A percentile compares a stretch with the other conserved stretches of the same genome.
phyloP scores from a whole-genome alignment of 257 asterid genomes.

The Mitragyna speciosa region DNA sequence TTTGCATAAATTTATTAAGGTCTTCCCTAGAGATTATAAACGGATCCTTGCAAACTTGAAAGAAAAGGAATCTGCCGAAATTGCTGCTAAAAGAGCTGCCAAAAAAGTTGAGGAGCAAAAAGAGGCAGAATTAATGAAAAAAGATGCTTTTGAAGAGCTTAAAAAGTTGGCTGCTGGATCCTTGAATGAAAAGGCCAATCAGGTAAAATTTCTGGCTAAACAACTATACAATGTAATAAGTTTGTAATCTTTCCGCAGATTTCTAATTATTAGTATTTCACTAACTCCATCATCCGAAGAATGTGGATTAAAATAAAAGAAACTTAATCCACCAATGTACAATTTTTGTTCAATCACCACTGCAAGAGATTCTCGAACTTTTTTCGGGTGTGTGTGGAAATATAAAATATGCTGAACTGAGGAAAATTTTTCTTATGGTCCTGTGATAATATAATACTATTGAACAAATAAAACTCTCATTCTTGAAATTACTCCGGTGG shows the following conservation, averaged over 20 bases:
- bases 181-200: slow-evolving; percentile 29
- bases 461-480: not conserved
- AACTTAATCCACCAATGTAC: not conserved
- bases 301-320: not conserved
- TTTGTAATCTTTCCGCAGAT: not conserved
- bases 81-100: slow-evolving; percentile 46
- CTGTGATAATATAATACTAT: not conserved
- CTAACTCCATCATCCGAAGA: not conserved
- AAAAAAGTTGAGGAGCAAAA: slow-evolving; percentile 68
- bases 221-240: not conserved
- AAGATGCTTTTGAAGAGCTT: slow-evolving; percentile 96
- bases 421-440: not conserved
- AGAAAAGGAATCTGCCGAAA: slow-evolving; percentile 43
- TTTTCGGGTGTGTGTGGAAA: not conserved
- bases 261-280: not conserved
- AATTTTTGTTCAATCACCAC: not conserved
- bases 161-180: slow-evolving; percentile 71
- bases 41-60: slow-evolving; percentile 70
- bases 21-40: slow-evolving; percentile 92
- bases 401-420: not conserved
- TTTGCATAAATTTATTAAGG: slow-evolving; percentile 83
- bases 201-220: slow-evolving; percentile 37
- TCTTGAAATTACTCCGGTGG: not conserved
- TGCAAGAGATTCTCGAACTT: not conserved
- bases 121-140: slow-evolving; percentile 58